These are phyloP conservation scores for Suhomyces panamericanus DNA, from an alignment of 1,139 yeast species.

Conservation along the genomic window DNA sequence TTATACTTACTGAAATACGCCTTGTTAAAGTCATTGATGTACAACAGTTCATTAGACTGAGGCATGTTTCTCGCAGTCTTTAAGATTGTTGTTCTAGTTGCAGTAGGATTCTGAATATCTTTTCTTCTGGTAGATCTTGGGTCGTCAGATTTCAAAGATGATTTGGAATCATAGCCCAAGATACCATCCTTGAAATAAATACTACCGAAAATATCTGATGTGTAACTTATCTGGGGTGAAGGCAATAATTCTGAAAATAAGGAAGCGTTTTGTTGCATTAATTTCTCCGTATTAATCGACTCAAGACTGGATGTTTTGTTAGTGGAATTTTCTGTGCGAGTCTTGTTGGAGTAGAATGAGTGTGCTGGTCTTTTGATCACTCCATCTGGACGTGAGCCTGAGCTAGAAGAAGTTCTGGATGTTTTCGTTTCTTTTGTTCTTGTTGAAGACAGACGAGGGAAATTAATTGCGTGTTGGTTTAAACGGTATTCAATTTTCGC, in stretches of 20 bases:
- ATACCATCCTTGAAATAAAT: conserved; percentile 11
- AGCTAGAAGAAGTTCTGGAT: conserved; percentile 5
- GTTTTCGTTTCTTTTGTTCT: conserved; percentile 12
- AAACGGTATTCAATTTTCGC: conserved; percentile 45
- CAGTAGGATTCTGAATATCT: neutral
- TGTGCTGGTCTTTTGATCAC: neutral
- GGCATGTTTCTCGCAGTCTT: neutral
- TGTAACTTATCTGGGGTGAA: conserved; percentile 42
- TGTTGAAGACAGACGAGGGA: conserved; percentile 9
- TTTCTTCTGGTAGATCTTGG: neutral
- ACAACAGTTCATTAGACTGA: conserved; percentile 7
- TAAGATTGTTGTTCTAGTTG: neutral
- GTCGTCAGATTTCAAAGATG: neutral
- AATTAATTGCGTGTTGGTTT: conserved; percentile 16
- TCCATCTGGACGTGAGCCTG: conserved; percentile 1
- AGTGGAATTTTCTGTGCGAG: neutral
- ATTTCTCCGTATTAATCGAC: conserved; percentile 33
- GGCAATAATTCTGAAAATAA: conserved; percentile 37
- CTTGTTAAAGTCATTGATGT: conserved; percentile 20
- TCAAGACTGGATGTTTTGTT: conserved; percentile 19
- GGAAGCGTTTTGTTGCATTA: conserved; percentile 35
- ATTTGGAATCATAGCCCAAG: conserved; percentile 1
- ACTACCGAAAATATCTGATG: conserved; percentile 33
- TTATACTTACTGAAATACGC: conserved; percentile 21
- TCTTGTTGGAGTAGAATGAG: neutral